Conservation (phyloP, 257 asterid species). For the Linderniella brevidens region DNA sequence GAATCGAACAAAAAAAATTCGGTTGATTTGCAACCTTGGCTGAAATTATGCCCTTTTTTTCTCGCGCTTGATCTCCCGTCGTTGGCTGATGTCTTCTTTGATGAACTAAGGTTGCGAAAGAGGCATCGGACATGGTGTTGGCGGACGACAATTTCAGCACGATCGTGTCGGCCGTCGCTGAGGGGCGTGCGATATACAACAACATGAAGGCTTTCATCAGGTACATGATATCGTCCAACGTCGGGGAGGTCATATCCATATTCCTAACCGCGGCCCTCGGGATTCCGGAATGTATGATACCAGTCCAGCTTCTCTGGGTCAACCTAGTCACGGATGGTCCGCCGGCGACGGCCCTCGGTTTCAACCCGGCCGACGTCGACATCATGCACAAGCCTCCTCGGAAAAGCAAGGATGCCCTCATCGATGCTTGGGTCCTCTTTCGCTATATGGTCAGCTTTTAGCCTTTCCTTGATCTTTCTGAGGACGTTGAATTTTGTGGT, state of each 20-base stretch:
- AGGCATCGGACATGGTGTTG: constrained; percentile 81
- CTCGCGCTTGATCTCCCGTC: no score
- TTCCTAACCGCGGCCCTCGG: constrained; percentile 80
- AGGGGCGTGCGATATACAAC: constrained; percentile 82
- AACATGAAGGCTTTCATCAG: constrained; percentile 95
- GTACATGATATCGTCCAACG: constrained; percentile 90
- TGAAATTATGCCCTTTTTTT: no score
- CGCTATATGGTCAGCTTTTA: constrained; percentile 54
- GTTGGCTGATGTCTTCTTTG: no score
- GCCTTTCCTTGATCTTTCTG: neutral
- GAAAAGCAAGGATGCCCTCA: constrained; percentile 58
- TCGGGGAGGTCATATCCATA: constrained; percentile 82
- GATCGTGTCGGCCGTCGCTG: constrained; percentile 69
- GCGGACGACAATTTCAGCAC: constrained; percentile 94
- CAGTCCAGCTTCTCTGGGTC: constrained; percentile 90
- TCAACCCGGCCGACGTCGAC: constrained; percentile 80
- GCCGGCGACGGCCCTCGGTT: constrained; percentile 90
- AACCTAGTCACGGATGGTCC: constrained; percentile 95
- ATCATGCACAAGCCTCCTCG: constrained; percentile 84
- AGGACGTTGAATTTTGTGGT: no score
- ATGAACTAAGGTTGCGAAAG: constrained; percentile 55
- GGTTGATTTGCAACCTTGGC: no score
- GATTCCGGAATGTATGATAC: constrained; percentile 79
- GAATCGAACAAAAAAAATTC: no score
- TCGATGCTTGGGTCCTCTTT: constrained; percentile 63